phyloP scores from a whole-genome alignment of 2,329 filamentous ascomycete genomes.

The Paecilomyces dactylethromorphus region DNA sequence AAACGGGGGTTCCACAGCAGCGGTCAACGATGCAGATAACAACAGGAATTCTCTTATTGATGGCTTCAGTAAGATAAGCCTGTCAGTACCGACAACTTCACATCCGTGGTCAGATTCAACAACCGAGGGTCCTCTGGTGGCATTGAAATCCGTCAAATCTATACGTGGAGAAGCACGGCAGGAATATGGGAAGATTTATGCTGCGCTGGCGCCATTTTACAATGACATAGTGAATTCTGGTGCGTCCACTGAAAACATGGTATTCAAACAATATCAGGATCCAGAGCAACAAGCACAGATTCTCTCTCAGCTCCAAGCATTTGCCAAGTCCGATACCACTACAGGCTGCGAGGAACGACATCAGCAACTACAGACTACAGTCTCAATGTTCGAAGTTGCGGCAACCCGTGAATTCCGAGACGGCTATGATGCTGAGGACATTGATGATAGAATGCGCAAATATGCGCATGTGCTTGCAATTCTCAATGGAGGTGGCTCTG shows the following conservation, averaged over 20 bases:
- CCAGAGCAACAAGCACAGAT: conserved; percentile 88
- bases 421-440: conserved; percentile 81
- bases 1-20: neutral
- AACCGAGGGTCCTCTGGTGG: conserved; percentile 58
- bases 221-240: conserved; percentile 67
- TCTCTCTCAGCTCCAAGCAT: conserved; percentile 70
- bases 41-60: conserved; percentile 45
- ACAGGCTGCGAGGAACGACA: conserved; percentile 66
- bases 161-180: conserved; percentile 77
- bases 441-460: conserved; percentile 79
- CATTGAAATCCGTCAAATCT: conserved; percentile 66
- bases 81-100: conserved; percentile 38
- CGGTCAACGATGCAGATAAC: conserved; percentile 8
- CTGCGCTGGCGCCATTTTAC: conserved; percentile 83
- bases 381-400: conserved; percentile 80
- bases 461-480: conserved; percentile 81
- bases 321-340: conserved; percentile 74
- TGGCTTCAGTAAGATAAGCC: conserved; percentile 72
- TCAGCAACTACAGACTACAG: conserved; percentile 66
- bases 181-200: conserved; percentile 87
- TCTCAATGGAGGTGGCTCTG: conserved; percentile 73
- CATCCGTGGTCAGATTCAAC: conserved; percentile 41
- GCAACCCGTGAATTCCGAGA: conserved; percentile 89
- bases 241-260: conserved; percentile 66
- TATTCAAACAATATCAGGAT: conserved; percentile 82